Evolutionary conservation across 2,329 filamentous ascomycete species (phyloP), one percentile per base, ranked within the genome.

Genomic region (Ceratocystiopsis sp.): DNA sequence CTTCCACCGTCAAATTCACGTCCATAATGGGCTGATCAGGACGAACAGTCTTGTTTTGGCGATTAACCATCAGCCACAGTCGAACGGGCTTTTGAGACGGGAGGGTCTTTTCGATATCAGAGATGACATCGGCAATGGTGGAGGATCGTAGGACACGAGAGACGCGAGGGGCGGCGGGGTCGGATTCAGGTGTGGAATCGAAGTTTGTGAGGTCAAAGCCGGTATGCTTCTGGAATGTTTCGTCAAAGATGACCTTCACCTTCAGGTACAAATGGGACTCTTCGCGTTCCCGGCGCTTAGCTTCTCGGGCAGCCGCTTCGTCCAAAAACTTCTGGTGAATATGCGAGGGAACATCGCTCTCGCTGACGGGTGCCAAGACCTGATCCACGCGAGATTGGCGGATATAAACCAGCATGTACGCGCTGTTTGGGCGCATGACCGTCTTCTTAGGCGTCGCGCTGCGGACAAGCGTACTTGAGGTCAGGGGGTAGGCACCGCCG

Each of bases 351-450:
- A 86, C 84, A 53, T 93, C 80, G 2, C 81, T 72, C 49, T 80
- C 70, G n/a, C 73, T 71, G 35, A 91, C 81, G 0, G 78, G 74
- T 37, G 80, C 75, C 42, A 98, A 69, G 40, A 96, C 79, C 50
- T 83, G 71, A 55, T 94, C 83, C n/a, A 93, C 62, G 45, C 80
- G 75, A 42, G 80, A 82, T 58, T 94, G 84, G 38, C 91, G 80
- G 50, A 98, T 85, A 57, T 98, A 98, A 2, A 98, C 93, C 67
- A 98, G 64, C 91, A 98, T 98, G 67, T 98, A 98, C 6, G 91
- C 93, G 59, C 87, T 98, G 61, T 78, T 80, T 47, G 77, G 73
- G 43, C 76, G 69, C 62, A 79, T 71, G 53, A 75, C 59, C 2
- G 74, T 37, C 55, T 72, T 71, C 58, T 73, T 76, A 41, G 69